Base-by-base conservation (phyloP, 352 stramenopile genomes). In the Albugo candida region DNA sequence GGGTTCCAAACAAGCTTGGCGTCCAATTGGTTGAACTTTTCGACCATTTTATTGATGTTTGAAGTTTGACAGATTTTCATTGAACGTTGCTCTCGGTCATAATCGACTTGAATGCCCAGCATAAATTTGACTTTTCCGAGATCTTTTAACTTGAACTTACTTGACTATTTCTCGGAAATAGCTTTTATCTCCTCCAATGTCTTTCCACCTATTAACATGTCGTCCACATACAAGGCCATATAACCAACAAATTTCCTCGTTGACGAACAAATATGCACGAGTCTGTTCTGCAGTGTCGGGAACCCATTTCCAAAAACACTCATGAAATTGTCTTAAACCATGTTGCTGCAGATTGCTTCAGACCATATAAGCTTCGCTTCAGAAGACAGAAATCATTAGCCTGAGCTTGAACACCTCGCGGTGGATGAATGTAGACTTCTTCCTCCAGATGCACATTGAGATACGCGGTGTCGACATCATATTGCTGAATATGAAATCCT, bases 281-380 rank as follows among this genome's bases (percentile, higher is more conserved):
- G 20, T 43, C 38, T 43, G 38, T 24, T 24, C 20, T 24, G 38
- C 17, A 19, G 3, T 19, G 20, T 24, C 20, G 17, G 8, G 55
- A 52, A 24, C 53, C 53, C 16, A 48, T 13, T 11, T 38, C 17
- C n/a, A 57, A 20, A 36, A 56, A 59, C 2, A 60, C 51, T 11
- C 41, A 43, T 6, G 58, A 41, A 34, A 63, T 60, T 1, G 51
- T 60, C 43, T 59, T 43, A 45, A 60, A 60, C 56, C 52, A 63
- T 16, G 57, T 48, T 8, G 45, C 45, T 14, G 58, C 56, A 17
- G 58, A 51, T 49, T 70, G 57, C 13, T 70, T 69, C 0, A 68
- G 36, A 11, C 53, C 64, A 38, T 74, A 69, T 0, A 74, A 20
- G 19, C 51, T 60, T 27, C 41, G 45, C 11, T 24, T 20, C 18